Conservation (phyloP, 495 filamentous ascomycete genomes). For the Lepidopterella palustris region DNA sequence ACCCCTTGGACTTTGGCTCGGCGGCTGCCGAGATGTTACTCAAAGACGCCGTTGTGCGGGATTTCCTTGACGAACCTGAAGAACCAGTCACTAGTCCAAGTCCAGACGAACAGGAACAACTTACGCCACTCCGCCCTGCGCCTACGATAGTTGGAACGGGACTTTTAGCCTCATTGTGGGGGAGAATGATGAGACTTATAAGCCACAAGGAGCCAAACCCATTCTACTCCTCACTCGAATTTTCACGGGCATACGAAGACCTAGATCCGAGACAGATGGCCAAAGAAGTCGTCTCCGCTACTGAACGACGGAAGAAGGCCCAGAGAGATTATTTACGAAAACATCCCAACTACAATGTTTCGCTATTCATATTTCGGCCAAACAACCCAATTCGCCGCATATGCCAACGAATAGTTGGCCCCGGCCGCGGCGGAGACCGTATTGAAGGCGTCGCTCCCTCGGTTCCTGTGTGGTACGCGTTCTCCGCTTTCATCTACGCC, state of each 20-base stretch:
- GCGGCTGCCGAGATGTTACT: slow-evolving; percentile 90
- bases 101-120: slow-evolving; percentile 18
- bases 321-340: slow-evolving; percentile 84
- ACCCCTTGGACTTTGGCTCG: slow-evolving; percentile 81
- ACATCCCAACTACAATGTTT: slow-evolving; percentile 88
- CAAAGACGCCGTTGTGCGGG: slow-evolving; percentile 88
- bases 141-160: slow-evolving; percentile 37
- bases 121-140: slow-evolving; percentile 11
- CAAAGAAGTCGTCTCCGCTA: slow-evolving; percentile 76
- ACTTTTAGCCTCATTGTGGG: slow-evolving; percentile 50
- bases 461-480: slow-evolving; percentile 80
- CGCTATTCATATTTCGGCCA: slow-evolving; percentile 79
- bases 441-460: slow-evolving; percentile 83
- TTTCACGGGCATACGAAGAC: slow-evolving; percentile 64
- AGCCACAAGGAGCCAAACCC: slow-evolving; percentile 78
- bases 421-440: slow-evolving; percentile 77
- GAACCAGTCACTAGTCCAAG: slow-evolving; percentile 8
- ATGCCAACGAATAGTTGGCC: slow-evolving; percentile 88
- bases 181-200: slow-evolving; percentile 46
- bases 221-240: slow-evolving; percentile 79
- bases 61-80: slow-evolving; percentile 77
- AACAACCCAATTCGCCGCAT: slow-evolving; percentile 66
- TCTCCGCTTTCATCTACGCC: slow-evolving; percentile 89
- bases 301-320: slow-evolving; percentile 71
- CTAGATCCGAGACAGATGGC: slow-evolving; percentile 83